Evolutionary conservation across 495 filamentous ascomycete species (phyloP), one percentile per base, ranked within the genome.

Genomic region (Trichoderma asperelloides): DNA sequence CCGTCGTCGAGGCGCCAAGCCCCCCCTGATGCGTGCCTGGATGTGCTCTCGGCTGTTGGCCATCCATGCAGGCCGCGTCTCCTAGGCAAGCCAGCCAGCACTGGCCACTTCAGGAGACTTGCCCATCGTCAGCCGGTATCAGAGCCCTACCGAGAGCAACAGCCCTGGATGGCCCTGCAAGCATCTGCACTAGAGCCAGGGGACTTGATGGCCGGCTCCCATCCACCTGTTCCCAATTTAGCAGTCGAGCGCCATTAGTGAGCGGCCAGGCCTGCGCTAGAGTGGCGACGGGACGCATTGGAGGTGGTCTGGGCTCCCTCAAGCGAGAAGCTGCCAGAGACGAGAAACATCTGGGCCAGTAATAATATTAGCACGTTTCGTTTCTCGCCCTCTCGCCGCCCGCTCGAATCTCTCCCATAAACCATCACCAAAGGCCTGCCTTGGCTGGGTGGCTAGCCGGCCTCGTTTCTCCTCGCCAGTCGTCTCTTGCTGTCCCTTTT

Each of bases 231-330:
- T 60, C 55, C 55, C 55, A 60, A 60, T 60, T 60, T 60, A 60
- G 55, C 55, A 60, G 55, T 60, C 55, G 55, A 60, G 55, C 55
- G 55, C 55, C 55, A 12, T 60, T 60, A 60, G 55, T 30, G 49
- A 60, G 55, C 55, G 55, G 55, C 55, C 55, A 60, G 55, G 27
- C 55, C 55, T 60, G 55, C 55, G 55, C 55, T 60, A 60, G n/a
- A 18, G n/a, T 18, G 23, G 15, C 12, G 30, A 28, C 27, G 23
- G 55, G 23, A 30, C 55, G 55, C 55, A 28, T 30, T 60, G 23
- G 27, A 60, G 55, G 55, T 60, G 55, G 55, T 30, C 55, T 60
- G 55, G 55, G 55, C 55, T 60, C 55, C 43, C 43, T 47, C n/a
- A 47, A 47, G n/a, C 43, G 43, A 47, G n/a, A n/a, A 60, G 55